Evolutionary conservation across 176 grass and related monocot species (phyloP).

Genomic region (Metroxylon sagu): DNA sequence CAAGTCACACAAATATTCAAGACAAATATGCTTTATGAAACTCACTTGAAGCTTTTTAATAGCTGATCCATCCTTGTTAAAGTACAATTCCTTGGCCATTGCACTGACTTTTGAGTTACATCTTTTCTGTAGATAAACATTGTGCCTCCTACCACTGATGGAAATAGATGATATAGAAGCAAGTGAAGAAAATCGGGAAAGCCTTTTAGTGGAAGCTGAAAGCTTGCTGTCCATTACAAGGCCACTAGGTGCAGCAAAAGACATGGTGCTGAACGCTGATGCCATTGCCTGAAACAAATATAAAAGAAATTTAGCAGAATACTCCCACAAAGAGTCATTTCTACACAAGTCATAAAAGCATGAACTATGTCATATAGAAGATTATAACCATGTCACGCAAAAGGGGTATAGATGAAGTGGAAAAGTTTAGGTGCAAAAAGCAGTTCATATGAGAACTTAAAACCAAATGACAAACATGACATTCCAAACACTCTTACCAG

Average conservation of each 20-base stretch:
- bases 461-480: no score
- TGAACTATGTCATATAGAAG: no score
- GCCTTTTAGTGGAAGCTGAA: slow-evolving; percentile 6
- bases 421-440: no score
- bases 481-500: no score
- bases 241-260: slow-evolving; percentile 55
- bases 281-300: slow-evolving; percentile 37
- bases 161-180: slow-evolving; percentile 34
- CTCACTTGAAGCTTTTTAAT: slow-evolving; percentile 81
- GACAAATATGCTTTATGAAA: background rate
- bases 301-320: no score
- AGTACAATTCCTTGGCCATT: slow-evolving; percentile 82
- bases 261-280: slow-evolving; percentile 57
- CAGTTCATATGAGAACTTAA: no score
- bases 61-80: slow-evolving; percentile 96
- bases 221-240: slow-evolving; percentile 35
- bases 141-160: slow-evolving; percentile 20
- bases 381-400: no score
- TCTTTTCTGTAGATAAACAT: slow-evolving; percentile 46
- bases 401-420: no score
- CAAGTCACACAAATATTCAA: background rate
- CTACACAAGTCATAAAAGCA: no score
- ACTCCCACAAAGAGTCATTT: no score
- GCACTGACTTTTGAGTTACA: slow-evolving; percentile 21
- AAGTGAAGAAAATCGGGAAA: slow-evolving; percentile 25